These are phyloP conservation scores for Biscogniauxia marginata DNA, from an alignment of 2,329 filamentous ascomycete species.

Conservation along the genomic window DNA sequence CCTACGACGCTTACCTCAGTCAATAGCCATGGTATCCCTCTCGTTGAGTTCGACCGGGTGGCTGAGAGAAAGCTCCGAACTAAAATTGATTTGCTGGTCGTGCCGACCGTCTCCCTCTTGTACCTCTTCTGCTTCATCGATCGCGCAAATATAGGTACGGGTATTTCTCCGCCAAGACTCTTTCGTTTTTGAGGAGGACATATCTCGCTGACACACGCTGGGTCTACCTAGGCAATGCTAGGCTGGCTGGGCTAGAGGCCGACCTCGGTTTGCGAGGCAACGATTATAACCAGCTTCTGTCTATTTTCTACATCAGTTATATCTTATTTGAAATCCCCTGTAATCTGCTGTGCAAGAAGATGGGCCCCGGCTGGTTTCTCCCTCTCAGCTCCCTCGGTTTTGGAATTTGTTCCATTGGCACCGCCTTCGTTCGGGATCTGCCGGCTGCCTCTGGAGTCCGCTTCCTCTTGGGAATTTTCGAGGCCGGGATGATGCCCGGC, in stretches of 20 bases:
- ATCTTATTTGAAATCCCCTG: conserved; percentile 70
- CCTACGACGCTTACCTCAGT: background rate
- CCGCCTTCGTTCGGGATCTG: conserved; percentile 61
- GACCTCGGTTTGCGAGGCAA: conserved; percentile 60
- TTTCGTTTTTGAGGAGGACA: background rate
- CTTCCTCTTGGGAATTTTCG: conserved; percentile 67
- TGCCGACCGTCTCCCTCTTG: conserved; percentile 62
- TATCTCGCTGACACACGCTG: conserved; percentile 1
- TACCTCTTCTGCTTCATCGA: conserved; percentile 73
- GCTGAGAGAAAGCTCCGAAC: conserved; percentile 55
- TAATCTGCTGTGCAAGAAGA: conserved; percentile 67
- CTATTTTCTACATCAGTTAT: conserved; percentile 71
- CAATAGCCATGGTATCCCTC: conserved; percentile 45
- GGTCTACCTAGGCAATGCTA: conserved; percentile 58
- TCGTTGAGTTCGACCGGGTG: conserved; percentile 53
- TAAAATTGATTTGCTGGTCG: conserved; percentile 63
- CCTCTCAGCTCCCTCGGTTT: conserved; percentile 62
- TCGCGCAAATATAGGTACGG: conserved; percentile 63
- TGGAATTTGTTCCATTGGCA: conserved; percentile 61
- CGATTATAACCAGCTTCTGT: conserved; percentile 68
- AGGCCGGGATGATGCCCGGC: conserved; percentile 72
- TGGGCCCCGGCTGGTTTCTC: conserved; percentile 72
- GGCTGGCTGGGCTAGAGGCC: conserved; percentile 61
- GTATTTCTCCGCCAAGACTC: too few relatives aligned
- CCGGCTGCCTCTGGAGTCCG: conserved; percentile 57